Percentiles rank a stretch among this genome's conserved stretches.
Evolutionary conservation across 139 green algal genomes (phyloP).

Genomic region (Haematococcus lacustris): DNA sequence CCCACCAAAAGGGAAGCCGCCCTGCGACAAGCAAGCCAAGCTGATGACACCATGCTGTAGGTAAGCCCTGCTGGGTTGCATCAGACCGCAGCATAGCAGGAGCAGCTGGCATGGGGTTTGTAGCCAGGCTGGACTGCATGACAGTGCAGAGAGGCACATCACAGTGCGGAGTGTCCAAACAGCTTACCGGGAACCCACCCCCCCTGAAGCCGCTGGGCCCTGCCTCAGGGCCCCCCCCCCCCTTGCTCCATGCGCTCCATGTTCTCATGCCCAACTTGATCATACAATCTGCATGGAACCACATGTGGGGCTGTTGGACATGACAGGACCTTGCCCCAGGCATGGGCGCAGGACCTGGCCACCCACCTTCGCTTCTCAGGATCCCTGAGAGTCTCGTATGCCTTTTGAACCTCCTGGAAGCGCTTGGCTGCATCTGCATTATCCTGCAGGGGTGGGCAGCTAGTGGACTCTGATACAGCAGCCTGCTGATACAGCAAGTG

Average conservation of each 20-base stretch:
- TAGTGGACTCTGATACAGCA: no score
- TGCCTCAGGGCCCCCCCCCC: slow-evolving; percentile 19
- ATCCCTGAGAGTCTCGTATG: slow-evolving; percentile 84
- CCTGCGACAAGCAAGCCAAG: not conserved
- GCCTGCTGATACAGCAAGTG: no score
- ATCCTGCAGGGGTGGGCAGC: slow-evolving; percentile 61
- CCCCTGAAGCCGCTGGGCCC: slow-evolving; percentile 18
- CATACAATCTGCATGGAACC: slow-evolving; percentile 13
- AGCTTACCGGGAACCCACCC: slow-evolving; percentile 8
- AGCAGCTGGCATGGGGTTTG: no score
- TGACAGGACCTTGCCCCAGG: not conserved
- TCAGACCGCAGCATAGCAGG: not conserved
- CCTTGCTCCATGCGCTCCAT: slow-evolving; percentile 57
- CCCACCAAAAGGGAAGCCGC: slow-evolving; percentile 31
- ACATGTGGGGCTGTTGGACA: not conserved
- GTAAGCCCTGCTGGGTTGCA: slow-evolving; percentile 11
- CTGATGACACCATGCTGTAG: slow-evolving; percentile 37
- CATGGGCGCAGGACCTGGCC: slow-evolving; percentile 38
- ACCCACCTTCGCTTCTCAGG: slow-evolving; percentile 68
- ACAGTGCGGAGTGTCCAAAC: not conserved
- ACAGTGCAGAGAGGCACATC: not conserved
- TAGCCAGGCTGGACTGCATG: not conserved
- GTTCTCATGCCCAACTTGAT: slow-evolving; percentile 43
- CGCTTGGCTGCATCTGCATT: slow-evolving; percentile 64
- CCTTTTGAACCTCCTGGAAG: slow-evolving; percentile 83